Evolutionary conservation across 805 yeast species (phyloP).

Genomic region (Starmerella potacharoeniae): DNA sequence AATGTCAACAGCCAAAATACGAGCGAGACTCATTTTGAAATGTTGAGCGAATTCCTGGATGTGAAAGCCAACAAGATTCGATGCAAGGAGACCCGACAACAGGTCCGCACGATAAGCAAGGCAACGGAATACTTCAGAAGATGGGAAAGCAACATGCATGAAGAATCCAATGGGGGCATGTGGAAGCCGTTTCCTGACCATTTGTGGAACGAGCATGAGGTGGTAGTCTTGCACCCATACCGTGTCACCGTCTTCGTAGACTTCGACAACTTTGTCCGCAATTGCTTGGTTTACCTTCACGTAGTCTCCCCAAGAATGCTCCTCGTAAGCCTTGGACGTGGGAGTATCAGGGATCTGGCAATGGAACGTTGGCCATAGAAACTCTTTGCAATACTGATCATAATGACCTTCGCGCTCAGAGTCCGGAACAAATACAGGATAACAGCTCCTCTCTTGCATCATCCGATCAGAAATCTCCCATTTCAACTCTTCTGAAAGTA

Average conservation of each 20-base stretch:
- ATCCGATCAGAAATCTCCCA: slow-evolving; percentile 38
- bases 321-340: slow-evolving; percentile 86
- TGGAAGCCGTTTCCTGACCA: slow-evolving; percentile 68
- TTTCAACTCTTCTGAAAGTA: slow-evolving; percentile 48
- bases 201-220: slow-evolving; percentile 68
- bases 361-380: slow-evolving; percentile 89
- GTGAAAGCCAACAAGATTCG: slow-evolving; percentile 80
- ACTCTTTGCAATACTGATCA: slow-evolving; percentile 82
- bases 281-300: slow-evolving; percentile 60
- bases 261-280: slow-evolving; percentile 61
- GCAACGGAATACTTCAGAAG: slow-evolving; percentile 89
- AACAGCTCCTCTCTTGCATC: slow-evolving; percentile 36
- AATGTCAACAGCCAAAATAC: slow-evolving; percentile 67
- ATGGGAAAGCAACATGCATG: slow-evolving; percentile 88
- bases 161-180: slow-evolving; percentile 83
- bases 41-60: slow-evolving; percentile 89
- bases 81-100: slow-evolving; percentile 75
- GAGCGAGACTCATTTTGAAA: slow-evolving; percentile 78
- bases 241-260: slow-evolving; percentile 62
- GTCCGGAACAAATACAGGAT: slow-evolving; percentile 66
- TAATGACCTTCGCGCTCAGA: slow-evolving; percentile 81
- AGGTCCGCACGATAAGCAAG: slow-evolving; percentile 74
- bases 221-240: slow-evolving; percentile 96
- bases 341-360: slow-evolving; percentile 95
- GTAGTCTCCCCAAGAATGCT: slow-evolving; percentile 86